Conservation (phyloP, 2,329 filamentous ascomycete genomes). For the Penicillium thymicola region DNA sequence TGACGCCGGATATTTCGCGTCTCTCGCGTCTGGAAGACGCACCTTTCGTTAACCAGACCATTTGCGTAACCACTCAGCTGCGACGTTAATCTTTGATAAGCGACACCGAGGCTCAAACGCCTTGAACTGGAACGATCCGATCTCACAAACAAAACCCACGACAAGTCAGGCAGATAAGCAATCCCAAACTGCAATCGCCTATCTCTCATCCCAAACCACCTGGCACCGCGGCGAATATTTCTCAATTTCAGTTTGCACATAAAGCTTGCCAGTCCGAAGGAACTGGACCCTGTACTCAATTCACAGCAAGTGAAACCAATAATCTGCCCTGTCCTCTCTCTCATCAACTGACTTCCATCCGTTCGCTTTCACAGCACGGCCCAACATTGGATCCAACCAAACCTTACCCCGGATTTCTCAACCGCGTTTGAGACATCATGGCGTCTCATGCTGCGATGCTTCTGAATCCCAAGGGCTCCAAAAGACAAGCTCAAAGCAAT, state of each 20-base stretch:
- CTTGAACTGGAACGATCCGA: background rate
- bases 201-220: background rate
- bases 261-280: background rate
- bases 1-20: conserved; percentile 12
- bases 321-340: background rate
- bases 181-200: background rate
- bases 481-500: conserved; percentile 34
- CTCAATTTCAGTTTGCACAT: background rate
- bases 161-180: background rate
- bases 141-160: background rate
- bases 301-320: background rate
- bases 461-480: conserved; percentile 43
- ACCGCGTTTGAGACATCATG: conserved; percentile 26
- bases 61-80: conserved; percentile 3
- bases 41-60: conserved; percentile 12
- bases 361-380: background rate
- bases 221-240: background rate
- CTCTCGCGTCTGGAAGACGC: conserved; percentile 16
- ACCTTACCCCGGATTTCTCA: background rate
- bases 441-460: conserved; percentile 43
- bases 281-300: background rate
- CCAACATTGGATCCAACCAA: conserved; percentile 12
- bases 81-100: conserved; percentile 4
- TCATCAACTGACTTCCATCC: background rate
- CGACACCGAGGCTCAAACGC: background rate